Evolutionary conservation across 495 filamentous ascomycete genomes (phyloP), one percentile per base, ranked within the genome.

Genomic region (Jackrogersella minutella): DNA sequence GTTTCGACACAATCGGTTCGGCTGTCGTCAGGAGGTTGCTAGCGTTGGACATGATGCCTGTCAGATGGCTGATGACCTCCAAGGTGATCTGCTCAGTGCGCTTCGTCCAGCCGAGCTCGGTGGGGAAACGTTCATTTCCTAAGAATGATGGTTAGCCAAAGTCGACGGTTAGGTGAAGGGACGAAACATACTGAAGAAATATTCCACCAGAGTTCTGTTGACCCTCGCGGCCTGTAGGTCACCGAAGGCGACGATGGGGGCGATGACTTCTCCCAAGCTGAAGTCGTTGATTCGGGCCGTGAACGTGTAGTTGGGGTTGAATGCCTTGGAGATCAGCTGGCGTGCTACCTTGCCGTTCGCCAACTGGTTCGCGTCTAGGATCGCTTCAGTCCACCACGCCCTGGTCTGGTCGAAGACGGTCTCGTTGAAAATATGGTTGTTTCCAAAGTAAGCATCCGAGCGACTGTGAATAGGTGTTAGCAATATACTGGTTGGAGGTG

Each of bases 201-300:
- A 82, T 53, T 78, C 75, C 26, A 81, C 76, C 6, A 77, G 41
- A 8, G 41, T 62, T 50, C 74, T 63, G 8, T 75, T 75, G 2
- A 79, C 80, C 0, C 70, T 77, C 2, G 61, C 77, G 0, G 51
- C 33, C 4, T 73, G 11, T 0, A 71, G 58, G 62, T 84, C 76
- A 2, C 81, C 82, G 47, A 83, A 79, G n/a, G 73, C 75, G 10
- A 83, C 59, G 40, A 83, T 75, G 24, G 75, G 77, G 4, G 81
- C 79, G 14, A 74, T 71, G 2, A 78, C 47, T 66, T 83, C 82
- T 3, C 79, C 81, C 5, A 80, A 62, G 43, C 75, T 78, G 56
- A 82, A 81, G 14, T 73, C 1, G 60, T 65, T 0, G 68, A 36
- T 0, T n/a, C n/a, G n/a, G n/a, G n/a, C n/a, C n/a, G 76, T 76